Percentiles rank a stretch among this genome's conserved stretches.
phyloP scores from a whole-genome alignment of 2,329 filamentous ascomycete genomes.

The Pseudophaeomoniella oleicola region DNA sequence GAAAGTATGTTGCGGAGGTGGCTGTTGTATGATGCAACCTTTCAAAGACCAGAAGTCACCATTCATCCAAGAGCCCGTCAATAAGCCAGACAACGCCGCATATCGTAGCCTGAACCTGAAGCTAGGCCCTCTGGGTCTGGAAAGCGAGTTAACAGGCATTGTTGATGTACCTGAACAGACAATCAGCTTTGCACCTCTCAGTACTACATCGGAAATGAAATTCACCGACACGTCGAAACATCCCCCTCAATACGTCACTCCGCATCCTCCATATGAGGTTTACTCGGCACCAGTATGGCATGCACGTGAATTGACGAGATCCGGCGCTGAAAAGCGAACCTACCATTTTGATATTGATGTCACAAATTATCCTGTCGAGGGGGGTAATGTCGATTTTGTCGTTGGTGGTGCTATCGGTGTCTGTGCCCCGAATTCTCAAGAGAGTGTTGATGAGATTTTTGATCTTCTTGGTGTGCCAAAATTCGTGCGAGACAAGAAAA shows the following conservation, averaged over 20 bases:
- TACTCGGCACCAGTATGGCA: constrained; percentile 78
- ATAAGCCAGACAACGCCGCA: constrained; percentile 64
- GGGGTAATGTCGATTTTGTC: constrained; percentile 74
- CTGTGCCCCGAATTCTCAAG: constrained; percentile 69
- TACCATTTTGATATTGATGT: constrained; percentile 97
- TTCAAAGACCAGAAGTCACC: constrained; percentile 32
- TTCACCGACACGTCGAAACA: constrained; percentile 33
- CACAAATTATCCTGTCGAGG: constrained; percentile 78
- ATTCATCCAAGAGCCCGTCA: constrained; percentile 31
- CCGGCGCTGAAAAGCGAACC: constrained; percentile 87
- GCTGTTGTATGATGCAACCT: constrained; percentile 47
- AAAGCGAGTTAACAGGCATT: constrained; percentile 56
- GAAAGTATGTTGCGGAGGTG: constrained; percentile 50
- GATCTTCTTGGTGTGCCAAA: constrained; percentile 68
- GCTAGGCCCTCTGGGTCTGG: constrained; percentile 56
- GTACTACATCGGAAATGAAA: constrained; percentile 8
- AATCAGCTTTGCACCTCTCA: constrained; percentile 42
- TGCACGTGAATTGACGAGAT: constrained; percentile 71
- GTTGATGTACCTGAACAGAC: constrained; percentile 61
- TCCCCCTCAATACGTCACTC: constrained; percentile 81
- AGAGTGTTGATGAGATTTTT: constrained; percentile 69
- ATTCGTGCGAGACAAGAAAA: constrained; percentile 69
- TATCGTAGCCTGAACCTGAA: constrained; percentile 67
- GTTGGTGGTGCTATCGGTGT: constrained; percentile 93
- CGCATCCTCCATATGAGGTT: constrained; percentile 84